Conservation (phyloP, 2,329 filamentous ascomycete species). For the Cytospora piceicola region DNA sequence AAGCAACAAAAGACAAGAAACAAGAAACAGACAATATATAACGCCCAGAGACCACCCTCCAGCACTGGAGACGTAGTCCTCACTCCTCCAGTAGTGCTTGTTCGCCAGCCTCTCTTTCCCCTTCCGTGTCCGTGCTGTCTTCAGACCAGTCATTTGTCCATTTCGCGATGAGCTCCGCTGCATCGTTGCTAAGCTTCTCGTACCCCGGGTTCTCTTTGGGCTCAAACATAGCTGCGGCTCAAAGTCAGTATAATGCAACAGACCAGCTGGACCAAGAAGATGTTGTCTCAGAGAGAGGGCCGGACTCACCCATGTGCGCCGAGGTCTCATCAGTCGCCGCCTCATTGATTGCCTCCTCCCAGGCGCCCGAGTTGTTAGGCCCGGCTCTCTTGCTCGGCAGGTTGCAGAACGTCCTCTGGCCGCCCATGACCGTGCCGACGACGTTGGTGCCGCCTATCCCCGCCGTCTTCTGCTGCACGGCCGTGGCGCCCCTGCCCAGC, state of each 20-base stretch:
- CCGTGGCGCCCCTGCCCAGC: conserved; percentile 69
- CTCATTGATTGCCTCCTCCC: conserved; percentile 77
- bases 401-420: conserved; percentile 86
- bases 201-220: conserved; percentile 74
- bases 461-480: conserved; percentile 48
- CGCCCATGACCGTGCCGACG: conserved; percentile 63
- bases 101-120: background rate
- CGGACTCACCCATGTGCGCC: conserved; percentile 72
- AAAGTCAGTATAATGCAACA: background rate
- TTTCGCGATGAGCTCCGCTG: conserved; percentile 64
- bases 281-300: background rate
- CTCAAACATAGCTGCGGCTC: conserved; percentile 69
- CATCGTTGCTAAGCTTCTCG: conserved; percentile 65
- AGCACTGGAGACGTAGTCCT: background rate
- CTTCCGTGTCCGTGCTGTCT: conserved; percentile 47
- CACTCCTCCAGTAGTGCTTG: background rate
- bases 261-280: background rate
- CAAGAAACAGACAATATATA: background rate
- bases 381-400: conserved; percentile 62
- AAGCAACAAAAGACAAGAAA: background rate
- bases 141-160: conserved; percentile 75
- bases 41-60: background rate
- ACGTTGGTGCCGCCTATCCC: conserved; percentile 62
- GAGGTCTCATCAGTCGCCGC: conserved; percentile 75
- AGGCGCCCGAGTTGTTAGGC: conserved; percentile 48